Evolutionary conservation across 1,284 basidiomycete species (phyloP).

Genomic region (Rhodotorula sp.): DNA sequence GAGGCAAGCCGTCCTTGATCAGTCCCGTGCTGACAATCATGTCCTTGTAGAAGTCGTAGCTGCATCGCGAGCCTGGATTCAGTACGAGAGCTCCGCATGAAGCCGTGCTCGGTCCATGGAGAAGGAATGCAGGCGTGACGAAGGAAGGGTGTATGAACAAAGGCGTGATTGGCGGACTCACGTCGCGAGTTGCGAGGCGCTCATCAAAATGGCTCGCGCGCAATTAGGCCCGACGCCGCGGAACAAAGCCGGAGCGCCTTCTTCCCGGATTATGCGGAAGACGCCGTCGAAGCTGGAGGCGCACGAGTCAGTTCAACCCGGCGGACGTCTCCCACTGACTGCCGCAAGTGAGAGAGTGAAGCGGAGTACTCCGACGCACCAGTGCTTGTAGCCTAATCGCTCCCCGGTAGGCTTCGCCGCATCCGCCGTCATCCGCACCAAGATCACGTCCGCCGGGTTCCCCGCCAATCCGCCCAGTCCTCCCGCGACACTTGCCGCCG

Average conservation of each 20-base stretch:
- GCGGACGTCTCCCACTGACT: neutral
- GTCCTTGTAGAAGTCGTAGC: slow-evolving; percentile 86
- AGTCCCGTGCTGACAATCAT: slow-evolving; percentile 66
- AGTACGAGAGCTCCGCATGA: no score
- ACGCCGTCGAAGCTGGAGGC: slow-evolving; percentile 72
- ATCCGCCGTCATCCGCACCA: slow-evolving; percentile 84
- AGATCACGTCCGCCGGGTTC: slow-evolving; percentile 62
- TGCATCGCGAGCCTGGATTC: slow-evolving; percentile 45
- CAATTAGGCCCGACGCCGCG: slow-evolving; percentile 84
- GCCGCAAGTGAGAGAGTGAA: neutral
- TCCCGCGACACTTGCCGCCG: slow-evolving; percentile 55
- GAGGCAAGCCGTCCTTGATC: slow-evolving; percentile 73
- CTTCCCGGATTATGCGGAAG: slow-evolving; percentile 63
- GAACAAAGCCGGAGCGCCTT: slow-evolving; percentile 68
- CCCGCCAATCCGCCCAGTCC: slow-evolving; percentile 58
- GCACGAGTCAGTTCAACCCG: slow-evolving; percentile 25
- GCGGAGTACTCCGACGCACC: slow-evolving; percentile 20
- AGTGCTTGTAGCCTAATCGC: slow-evolving; percentile 66
- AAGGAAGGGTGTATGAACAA: no score
- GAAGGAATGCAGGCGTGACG: neutral
- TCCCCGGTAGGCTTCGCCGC: slow-evolving; percentile 79
- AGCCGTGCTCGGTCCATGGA: neutral
- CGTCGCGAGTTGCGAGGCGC: slow-evolving; percentile 84
- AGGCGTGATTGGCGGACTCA: slow-evolving; percentile 53
- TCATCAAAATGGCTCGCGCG: slow-evolving; percentile 82